Evolutionary conservation across 768 basidiomycete species (phyloP).

Genomic region (Termitomyces sp.): DNA sequence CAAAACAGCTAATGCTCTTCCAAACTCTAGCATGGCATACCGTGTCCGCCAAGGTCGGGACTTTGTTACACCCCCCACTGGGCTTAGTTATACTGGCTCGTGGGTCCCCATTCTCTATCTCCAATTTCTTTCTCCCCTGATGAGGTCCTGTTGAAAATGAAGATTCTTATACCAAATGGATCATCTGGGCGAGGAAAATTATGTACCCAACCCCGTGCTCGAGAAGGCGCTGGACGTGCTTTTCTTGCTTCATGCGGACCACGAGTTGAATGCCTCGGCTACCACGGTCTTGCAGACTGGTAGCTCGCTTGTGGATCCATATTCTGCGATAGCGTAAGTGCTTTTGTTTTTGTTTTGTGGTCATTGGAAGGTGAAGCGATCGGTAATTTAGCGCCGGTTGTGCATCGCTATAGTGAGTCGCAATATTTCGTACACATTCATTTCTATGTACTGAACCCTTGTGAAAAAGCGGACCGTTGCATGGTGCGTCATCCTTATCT

Average conservation of each 20-base stretch:
- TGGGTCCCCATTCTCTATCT: conserved; percentile 29
- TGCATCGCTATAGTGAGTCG: conserved; percentile 79
- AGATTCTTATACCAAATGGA: conserved; percentile 93
- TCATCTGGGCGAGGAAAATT: conserved; percentile 68
- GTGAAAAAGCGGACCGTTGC: conserved; percentile 59
- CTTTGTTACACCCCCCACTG: conserved; percentile 81
- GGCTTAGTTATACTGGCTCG: conserved; percentile 83
- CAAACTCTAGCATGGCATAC: conserved; percentile 72
- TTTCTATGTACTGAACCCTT: not conserved
- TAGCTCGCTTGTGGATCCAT: conserved; percentile 88
- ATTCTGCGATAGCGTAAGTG: conserved; percentile 74
- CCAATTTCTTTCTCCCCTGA: not conserved
- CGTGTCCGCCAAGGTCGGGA: conserved; percentile 87
- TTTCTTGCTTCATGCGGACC: conserved; percentile 87
- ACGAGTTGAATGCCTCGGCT: conserved; percentile 84
- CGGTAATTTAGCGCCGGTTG: conserved; percentile 62
- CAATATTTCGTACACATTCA: not conserved
- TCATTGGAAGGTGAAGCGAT: not conserved
- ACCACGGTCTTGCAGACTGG: conserved; percentile 88
- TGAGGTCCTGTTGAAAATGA: not conserved
- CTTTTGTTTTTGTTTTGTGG: not conserved
- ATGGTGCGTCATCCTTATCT: conserved; percentile 38
- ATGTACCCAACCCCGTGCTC: conserved; percentile 78
- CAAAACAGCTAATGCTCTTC: not conserved
- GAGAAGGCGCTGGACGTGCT: conserved; percentile 85